These are phyloP conservation scores for Nannizziopsis arthrosporioides DNA, from an alignment of 2,329 filamentous ascomycete genomes.

Conservation along the genomic window DNA sequence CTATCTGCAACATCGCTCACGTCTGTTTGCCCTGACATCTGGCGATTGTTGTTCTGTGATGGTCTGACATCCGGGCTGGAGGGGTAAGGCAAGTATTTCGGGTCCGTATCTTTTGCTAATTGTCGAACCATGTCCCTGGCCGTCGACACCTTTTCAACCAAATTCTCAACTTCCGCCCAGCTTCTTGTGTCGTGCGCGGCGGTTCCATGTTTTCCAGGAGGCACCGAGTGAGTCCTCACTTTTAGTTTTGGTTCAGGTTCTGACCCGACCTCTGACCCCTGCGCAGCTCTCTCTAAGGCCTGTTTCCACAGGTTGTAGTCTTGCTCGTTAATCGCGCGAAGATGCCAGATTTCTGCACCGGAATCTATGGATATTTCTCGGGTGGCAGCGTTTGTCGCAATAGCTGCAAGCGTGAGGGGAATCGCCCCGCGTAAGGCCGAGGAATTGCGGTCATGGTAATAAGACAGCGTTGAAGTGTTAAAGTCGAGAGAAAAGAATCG, in stretches of 20 bases:
- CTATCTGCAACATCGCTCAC: slow-evolving; percentile 27
- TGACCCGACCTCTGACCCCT: slow-evolving; percentile 30
- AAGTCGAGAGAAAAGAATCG: slow-evolving; percentile 96
- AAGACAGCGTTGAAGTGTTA: slow-evolving; percentile 84
- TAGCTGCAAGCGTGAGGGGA: slow-evolving; percentile 77
- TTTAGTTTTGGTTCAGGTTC: slow-evolving; percentile 22
- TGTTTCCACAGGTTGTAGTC: slow-evolving; percentile 83
- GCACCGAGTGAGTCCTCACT: slow-evolving; percentile 22
- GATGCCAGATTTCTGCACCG: slow-evolving; percentile 91
- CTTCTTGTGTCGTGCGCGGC: slow-evolving; percentile 58
- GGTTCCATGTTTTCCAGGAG: slow-evolving; percentile 19
- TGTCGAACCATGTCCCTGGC: slow-evolving; percentile 79
- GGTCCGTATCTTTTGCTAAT: slow-evolving; percentile 72
- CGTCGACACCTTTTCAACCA: slow-evolving; percentile 76
- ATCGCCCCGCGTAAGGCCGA: slow-evolving; percentile 86
- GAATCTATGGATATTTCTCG: slow-evolving; percentile 95
- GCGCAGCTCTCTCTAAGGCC: slow-evolving; percentile 72
- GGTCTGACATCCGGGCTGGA: slow-evolving; percentile 14
- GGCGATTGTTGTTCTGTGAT: slow-evolving; percentile 25
- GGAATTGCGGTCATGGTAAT: slow-evolving; percentile 89
- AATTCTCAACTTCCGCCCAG: slow-evolving; percentile 73
- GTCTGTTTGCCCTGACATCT: slow-evolving; percentile 21
- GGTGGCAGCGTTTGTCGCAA: slow-evolving; percentile 76
- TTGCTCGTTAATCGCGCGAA: slow-evolving; percentile 66
- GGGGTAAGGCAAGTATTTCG: slow-evolving; percentile 39